Percentiles rank a stretch among this genome's conserved stretches.
phyloP scores from a whole-genome alignment of 768 basidiomycete species.

The Cystofilobasidium macerans region DNA sequence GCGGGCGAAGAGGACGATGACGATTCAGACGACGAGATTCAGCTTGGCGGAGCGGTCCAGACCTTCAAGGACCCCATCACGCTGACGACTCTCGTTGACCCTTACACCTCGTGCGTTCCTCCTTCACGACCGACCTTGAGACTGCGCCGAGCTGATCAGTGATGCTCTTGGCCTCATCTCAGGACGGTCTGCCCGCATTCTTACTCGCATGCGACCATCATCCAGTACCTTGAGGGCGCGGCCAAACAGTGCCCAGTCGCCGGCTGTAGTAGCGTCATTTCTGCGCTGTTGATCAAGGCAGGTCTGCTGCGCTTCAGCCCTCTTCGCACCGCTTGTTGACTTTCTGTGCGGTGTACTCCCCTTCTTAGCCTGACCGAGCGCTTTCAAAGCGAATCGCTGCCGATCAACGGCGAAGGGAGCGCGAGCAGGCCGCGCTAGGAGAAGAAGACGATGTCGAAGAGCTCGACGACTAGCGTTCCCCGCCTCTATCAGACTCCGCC shows the following conservation, averaged over 20 bases:
- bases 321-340: not conserved
- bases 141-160: not conserved
- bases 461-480: not conserved
- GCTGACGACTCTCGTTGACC: not conserved
- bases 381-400: not conserved
- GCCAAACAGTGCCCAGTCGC: not conserved
- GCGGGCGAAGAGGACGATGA: not conserved
- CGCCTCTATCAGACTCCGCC: too few relatives aligned
- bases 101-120: conserved; percentile 12
- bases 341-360: not conserved
- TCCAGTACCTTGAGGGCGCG: not conserved
- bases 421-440: not conserved
- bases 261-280: not conserved
- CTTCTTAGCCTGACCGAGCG: not conserved
- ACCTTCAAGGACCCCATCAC: conserved; percentile 13
- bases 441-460: not conserved
- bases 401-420: not conserved
- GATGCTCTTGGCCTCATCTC: too few relatives aligned
- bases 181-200: conserved; percentile 11
- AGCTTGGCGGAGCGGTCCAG: not conserved
- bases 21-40: conserved; percentile 16
- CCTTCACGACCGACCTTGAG: not conserved
- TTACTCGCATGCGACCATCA: not conserved
- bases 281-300: not conserved
- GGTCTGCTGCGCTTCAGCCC: too few relatives aligned